Conservation (phyloP, 306 rosid species). For the Fragaria ananassa region DNA sequence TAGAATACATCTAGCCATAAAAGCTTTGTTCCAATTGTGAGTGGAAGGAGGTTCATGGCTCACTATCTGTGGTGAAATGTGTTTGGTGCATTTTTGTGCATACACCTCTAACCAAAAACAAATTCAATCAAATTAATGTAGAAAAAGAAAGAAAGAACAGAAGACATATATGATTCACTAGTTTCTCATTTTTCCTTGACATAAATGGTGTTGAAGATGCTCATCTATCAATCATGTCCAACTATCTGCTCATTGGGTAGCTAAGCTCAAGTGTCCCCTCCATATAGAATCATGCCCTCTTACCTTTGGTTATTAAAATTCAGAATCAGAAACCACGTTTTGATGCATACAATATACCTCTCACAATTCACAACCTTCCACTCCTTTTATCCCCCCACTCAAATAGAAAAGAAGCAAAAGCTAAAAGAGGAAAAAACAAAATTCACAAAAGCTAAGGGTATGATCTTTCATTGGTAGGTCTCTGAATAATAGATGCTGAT, state of each 20-base stretch:
- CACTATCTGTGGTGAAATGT: constrained; percentile 54
- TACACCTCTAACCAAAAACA: constrained; percentile 26
- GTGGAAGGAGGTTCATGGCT: constrained; percentile 54
- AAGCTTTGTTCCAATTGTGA: constrained; percentile 31
- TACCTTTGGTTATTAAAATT: constrained; percentile 29
- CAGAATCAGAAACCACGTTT: constrained; percentile 65
- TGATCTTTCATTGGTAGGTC: constrained; percentile 36
- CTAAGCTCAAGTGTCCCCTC: constrained; percentile 41
- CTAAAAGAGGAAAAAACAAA: constrained; percentile 27
- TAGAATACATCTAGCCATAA: constrained; percentile 23
- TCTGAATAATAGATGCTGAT: constrained; percentile 18
- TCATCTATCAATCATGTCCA: constrained; percentile 40
- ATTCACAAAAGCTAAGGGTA: constrained; percentile 37
- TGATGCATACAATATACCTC: constrained; percentile 24
- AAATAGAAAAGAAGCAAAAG: constrained; percentile 17
- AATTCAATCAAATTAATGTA: constrained; percentile 27
- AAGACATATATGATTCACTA: constrained; percentile 25
- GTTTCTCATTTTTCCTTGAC: constrained; percentile 37
- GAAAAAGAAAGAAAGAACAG: constrained; percentile 23
- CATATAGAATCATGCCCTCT: constrained; percentile 34
- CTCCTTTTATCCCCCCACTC: constrained; percentile 28
- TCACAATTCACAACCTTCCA: constrained; percentile 44
- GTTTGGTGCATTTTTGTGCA: constrained; percentile 36
- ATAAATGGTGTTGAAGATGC: constrained; percentile 50
- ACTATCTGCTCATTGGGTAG: constrained; percentile 34